Evolutionary conservation across 2,329 filamentous ascomycete species (phyloP).

Genomic region (Coleophoma cylindrospora): DNA sequence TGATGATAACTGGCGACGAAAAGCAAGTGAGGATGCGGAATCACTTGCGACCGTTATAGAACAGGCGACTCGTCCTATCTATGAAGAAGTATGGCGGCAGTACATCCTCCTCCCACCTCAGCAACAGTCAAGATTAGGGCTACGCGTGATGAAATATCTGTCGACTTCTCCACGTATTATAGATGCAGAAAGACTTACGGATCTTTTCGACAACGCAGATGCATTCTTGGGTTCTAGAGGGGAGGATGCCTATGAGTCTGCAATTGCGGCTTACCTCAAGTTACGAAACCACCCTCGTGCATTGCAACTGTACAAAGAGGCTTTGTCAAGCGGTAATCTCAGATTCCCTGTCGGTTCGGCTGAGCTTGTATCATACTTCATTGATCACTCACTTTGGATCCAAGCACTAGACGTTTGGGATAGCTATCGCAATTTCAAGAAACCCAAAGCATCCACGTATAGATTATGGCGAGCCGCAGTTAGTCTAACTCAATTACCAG

Average conservation of each 20-base stretch:
- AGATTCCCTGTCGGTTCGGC: conserved; percentile 13
- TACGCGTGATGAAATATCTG: conserved; percentile 30
- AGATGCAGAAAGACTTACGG: conserved; percentile 35
- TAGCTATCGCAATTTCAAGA: too few relatives aligned
- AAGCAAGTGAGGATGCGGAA: neutral
- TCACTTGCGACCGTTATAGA: conserved; percentile 11
- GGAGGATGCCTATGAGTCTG: conserved; percentile 32
- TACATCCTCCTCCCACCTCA: conserved; percentile 22
- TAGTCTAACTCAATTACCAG: conserved; percentile 4
- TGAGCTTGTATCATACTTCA: conserved; percentile 17
- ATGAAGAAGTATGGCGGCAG: conserved; percentile 36
- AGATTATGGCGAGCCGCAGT: neutral
- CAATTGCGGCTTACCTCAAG: conserved; percentile 37
- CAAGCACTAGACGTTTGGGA: conserved; percentile 17
- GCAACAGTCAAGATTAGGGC: conserved; percentile 15
- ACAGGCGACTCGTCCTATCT: conserved; percentile 14
- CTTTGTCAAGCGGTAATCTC: conserved; percentile 6
- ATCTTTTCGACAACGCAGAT: conserved; percentile 34
- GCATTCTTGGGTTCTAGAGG: too few relatives aligned
- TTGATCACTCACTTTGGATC: conserved; percentile 16
- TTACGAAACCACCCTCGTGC: conserved; percentile 32
- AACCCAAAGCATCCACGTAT: too few relatives aligned
- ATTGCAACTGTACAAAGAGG: conserved; percentile 14
- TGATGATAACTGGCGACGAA: neutral
- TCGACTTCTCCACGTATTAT: conserved; percentile 29